phyloP scores from a whole-genome alignment of 345 rosid genomes.

The Eucalyptus sp. region DNA sequence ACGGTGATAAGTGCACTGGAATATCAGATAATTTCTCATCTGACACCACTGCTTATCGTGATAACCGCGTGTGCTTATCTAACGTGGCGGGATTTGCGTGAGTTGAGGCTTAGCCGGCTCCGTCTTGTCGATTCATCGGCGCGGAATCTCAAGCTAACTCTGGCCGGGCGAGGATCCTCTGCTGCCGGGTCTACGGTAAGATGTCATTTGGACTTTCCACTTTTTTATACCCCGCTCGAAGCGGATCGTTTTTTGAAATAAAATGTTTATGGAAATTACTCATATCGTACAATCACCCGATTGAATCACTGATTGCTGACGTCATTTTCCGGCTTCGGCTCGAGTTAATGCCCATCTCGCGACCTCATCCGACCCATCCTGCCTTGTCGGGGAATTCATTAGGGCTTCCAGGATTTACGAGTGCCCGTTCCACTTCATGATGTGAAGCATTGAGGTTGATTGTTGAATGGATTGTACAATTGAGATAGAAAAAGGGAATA shows the following conservation, averaged over 20 bases:
- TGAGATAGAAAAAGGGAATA: not conserved
- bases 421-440: not conserved
- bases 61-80: not conserved
- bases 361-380: not conserved
- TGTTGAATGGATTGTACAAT: not conserved
- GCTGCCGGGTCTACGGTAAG: not conserved
- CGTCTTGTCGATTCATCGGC: slow-evolving; percentile 51
- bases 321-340: not conserved
- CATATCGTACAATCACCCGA: not conserved
- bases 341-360: not conserved
- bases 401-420: not conserved
- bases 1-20: accelerated
- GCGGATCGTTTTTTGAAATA: not conserved
- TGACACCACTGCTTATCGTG: accelerated
- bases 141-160: slow-evolving; percentile 55
- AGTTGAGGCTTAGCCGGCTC: slow-evolving; percentile 48
- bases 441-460: no score
- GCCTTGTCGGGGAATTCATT: not conserved
- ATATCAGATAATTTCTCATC: not conserved
- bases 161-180: not conserved
- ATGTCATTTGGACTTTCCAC: not conserved
- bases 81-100: not conserved
- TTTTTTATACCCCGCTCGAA: not conserved
- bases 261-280: not conserved
- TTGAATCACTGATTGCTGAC: not conserved